A percentile compares a stretch with the other conserved stretches of the same genome.
Conservation (phyloP, 345 rosid species). For the Psidium friedrichsthalianum region DNA sequence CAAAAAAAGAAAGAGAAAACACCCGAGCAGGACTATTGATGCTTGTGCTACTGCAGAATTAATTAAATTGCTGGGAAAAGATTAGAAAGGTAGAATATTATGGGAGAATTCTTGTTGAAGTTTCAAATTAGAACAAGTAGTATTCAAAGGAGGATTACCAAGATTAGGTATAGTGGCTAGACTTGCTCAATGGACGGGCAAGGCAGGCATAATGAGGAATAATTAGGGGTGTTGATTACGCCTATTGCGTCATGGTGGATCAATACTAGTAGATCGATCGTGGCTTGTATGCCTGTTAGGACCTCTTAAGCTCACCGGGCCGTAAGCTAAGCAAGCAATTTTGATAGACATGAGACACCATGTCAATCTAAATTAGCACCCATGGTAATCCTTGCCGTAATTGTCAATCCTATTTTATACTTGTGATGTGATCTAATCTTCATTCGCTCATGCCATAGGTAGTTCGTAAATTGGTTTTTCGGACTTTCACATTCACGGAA, state of each 20-base stretch:
- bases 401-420: not conserved
- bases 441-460: not conserved
- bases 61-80: not conserved
- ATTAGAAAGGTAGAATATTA: not conserved
- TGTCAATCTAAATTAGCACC: not conserved
- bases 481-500: too few species aligned
- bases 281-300: not conserved
- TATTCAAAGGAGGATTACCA: not conserved
- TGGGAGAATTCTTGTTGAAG: not conserved
- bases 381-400: not conserved
- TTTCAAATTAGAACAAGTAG: not conserved
- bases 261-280: not conserved
- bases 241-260: not conserved
- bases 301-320: not conserved
- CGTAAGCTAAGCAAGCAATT: not conserved
- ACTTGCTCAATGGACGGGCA: not conserved
- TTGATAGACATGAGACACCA: not conserved
- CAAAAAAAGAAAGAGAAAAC: too few species aligned
- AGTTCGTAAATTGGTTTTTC: too few species aligned
- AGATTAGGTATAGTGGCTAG: not conserved
- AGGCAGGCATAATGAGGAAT: not conserved
- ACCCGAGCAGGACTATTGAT: not conserved
- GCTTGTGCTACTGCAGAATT: not conserved
- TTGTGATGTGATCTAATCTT: not conserved
- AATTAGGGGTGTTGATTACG: too few species aligned